phyloP scores from a whole-genome alignment of 2,329 filamentous ascomycete species.

The Beauveria sp. region DNA sequence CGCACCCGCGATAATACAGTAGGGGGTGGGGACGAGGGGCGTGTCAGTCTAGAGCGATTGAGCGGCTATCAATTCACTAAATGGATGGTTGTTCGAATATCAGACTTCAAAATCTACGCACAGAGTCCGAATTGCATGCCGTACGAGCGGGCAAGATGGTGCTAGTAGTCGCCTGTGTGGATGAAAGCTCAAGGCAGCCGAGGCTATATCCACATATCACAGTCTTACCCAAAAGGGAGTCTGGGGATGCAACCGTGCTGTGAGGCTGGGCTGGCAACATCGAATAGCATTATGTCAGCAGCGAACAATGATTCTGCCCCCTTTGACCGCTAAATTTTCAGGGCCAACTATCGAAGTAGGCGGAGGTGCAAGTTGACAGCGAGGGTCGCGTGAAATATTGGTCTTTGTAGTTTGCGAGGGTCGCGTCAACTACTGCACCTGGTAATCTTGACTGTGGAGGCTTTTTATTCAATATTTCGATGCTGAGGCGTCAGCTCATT shows the following conservation, averaged over 20 bases:
- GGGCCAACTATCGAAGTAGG: not conserved
- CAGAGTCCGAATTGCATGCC: constrained; percentile 1
- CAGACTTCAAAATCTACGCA: not conserved
- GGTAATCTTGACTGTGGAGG: no score
- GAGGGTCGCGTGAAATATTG: not conserved
- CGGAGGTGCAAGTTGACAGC: not conserved
- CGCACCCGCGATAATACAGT: not conserved
- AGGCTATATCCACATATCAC: not conserved
- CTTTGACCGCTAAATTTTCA: constrained; percentile 5
- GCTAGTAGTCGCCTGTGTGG: not conserved
- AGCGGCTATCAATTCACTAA: not conserved
- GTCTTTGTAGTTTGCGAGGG: no score
- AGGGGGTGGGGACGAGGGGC: not conserved
- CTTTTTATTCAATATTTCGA: not conserved
- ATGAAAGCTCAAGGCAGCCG: constrained; percentile 1
- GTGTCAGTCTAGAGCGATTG: not conserved
- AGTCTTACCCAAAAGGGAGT: not conserved
- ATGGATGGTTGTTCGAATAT: not conserved
- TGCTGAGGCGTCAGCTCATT: not conserved
- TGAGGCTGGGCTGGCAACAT: not conserved
- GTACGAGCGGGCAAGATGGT: not conserved
- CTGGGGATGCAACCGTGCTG: not conserved
- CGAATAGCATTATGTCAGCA: not conserved
- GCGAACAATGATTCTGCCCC: not conserved
- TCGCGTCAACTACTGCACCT: no score